Base-by-base conservation (phyloP, 352 stramenopile species). In the Phytophthora colocasiae region DNA sequence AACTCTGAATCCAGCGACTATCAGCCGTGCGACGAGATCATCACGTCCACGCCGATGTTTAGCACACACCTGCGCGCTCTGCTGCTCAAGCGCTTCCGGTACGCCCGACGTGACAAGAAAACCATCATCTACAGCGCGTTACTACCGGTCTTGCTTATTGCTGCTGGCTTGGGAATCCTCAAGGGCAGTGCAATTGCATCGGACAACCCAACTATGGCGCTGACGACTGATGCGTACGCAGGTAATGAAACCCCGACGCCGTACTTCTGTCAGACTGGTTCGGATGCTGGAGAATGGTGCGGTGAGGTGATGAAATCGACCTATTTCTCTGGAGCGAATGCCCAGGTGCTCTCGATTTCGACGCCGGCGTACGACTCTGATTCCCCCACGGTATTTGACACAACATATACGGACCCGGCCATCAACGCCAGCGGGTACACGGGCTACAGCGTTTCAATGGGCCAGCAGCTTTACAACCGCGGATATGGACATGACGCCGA, bases 61-160 rank as follows among this genome's bases (percentile, higher is more conserved):
- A 7, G 11, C 7, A 47, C n/a, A 1, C 82, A 89, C 15, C 44
- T 89, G 6, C 29, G 34, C 0, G 82, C 79, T 0, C 40, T 91
- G n/a, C 38, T 89, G 12, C 61, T 77, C 6, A 91, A 91, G 46
- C 80, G 82, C 0, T 83, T 85, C 50, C 68, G 73, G 0, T 64
- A 80, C 7, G 73, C 78, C 10, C 80, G 70, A 39, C 73, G 80
- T 0, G 82, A 91, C 50, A 68, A 69, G 27, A 80, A 79, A 38
- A 71, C 68, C 17, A 64, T 86, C 6, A 53, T 83, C 22, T 83
- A 84, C 58, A 85, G 73, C 36, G 57, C 73, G 4, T 27, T 85
- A 4, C 49, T 91, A 15, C 83, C 85, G 0, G 64, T 90, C 6
- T 40, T 83, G 9, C 53, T 84, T 10, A 65, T 93, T 19, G 38